Evolutionary conservation across 768 basidiomycete genomes (phyloP).

Genomic region (Chalciporus sphaerocephalus): DNA sequence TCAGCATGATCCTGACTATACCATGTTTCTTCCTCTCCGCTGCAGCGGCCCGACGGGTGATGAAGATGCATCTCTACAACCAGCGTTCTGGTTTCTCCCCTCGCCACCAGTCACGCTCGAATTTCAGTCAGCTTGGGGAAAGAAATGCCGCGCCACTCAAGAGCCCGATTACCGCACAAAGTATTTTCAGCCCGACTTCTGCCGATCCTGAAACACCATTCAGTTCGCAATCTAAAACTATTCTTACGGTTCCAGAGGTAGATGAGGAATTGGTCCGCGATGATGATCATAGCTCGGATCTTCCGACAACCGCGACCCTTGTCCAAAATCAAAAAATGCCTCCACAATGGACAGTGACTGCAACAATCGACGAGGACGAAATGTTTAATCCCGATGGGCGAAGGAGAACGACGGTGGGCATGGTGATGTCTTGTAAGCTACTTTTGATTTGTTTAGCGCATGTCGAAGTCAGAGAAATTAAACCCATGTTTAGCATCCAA

Average conservation of each 20-base stretch:
- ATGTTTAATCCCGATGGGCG: neutral
- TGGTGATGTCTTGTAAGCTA: slow-evolving; percentile 11
- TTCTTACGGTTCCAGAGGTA: neutral
- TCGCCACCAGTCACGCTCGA: neutral
- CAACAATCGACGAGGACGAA: neutral
- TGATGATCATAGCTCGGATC: neutral
- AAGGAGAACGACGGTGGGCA: neutral
- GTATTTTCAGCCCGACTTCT: slow-evolving; percentile 19
- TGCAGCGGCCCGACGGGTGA: slow-evolving; percentile 12
- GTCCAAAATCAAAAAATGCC: neutral
- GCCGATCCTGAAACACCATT: neutral
- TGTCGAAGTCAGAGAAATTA: neutral
- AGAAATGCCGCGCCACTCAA: neutral
- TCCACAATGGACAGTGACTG: slow-evolving; percentile 6
- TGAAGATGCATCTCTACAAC: slow-evolving; percentile 22
- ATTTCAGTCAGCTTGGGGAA: neutral
- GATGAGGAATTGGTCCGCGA: neutral
- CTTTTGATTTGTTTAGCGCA: neutral
- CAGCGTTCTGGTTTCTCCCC: slow-evolving; percentile 4
- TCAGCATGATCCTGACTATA: slow-evolving; percentile 46
- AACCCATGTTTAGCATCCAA: slow-evolving; percentile 5
- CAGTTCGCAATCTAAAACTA: neutral
- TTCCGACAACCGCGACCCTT: neutral
- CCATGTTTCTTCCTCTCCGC: slow-evolving; percentile 50
- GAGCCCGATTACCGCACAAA: slow-evolving; percentile 15